Conservation (phyloP, 2,329 filamentous ascomycete genomes). For the Furcasterigmium furcatum region DNA sequence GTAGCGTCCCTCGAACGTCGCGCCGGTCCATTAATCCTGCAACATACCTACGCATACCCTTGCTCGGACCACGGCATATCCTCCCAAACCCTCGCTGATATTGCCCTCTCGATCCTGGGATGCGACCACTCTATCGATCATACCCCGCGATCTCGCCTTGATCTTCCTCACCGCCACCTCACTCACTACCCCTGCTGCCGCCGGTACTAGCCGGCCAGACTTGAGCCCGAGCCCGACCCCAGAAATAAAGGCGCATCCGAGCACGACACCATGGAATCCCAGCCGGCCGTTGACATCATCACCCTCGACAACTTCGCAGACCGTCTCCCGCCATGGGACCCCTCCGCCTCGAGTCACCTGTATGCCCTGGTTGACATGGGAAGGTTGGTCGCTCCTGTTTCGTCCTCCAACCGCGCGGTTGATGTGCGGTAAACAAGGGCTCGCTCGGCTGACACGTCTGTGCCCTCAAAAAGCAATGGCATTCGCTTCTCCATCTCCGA, state of each 20-base stretch:
- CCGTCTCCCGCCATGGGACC: constrained; percentile 46
- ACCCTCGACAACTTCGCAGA: constrained; percentile 48
- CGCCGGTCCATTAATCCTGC: too few relatives aligned
- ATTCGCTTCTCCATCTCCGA: constrained; percentile 90
- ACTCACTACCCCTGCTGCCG: background rate
- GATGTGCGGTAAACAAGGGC: background rate
- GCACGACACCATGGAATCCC: background rate
- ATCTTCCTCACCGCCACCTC: background rate
- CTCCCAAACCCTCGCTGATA: too few relatives aligned
- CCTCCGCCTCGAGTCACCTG: constrained; percentile 42
- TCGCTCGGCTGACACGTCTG: background rate
- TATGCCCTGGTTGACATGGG: constrained; percentile 60
- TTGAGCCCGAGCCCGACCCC: background rate
- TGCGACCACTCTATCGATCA: background rate
- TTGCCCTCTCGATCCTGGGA: too few relatives aligned
- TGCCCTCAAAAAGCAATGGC: constrained; percentile 62
- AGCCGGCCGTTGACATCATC: constrained; percentile 36
- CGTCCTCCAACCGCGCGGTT: constrained; percentile 1
- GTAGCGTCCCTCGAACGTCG: too few relatives aligned
- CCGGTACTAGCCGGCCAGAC: background rate
- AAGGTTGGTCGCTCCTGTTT: constrained; percentile 36
- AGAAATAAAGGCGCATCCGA: background rate
- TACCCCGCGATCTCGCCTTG: background rate
- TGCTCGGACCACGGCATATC: too few relatives aligned
- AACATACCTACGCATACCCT: too few relatives aligned